Percentiles rank a stretch among this genome's conserved stretches.
These are phyloP conservation scores for Scortechinia acanthostroma DNA, from an alignment of 2,329 filamentous ascomycete species.

Conservation along the genomic window DNA sequence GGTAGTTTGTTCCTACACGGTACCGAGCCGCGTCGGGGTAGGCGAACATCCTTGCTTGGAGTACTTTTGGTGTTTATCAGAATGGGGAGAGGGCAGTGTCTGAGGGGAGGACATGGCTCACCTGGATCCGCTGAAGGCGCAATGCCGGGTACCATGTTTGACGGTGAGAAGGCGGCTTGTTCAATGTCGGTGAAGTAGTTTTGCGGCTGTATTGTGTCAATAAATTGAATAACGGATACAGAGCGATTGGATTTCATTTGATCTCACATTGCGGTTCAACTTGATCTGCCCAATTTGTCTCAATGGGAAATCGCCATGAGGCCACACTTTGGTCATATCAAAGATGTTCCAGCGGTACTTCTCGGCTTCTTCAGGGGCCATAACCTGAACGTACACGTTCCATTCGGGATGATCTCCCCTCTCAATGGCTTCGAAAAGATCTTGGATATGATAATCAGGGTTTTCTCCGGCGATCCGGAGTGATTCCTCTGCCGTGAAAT, in stretches of 20 bases:
- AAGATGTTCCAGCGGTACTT: constrained; percentile 39
- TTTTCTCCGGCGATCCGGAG: constrained; percentile 27
- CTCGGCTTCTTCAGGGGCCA: constrained; percentile 40
- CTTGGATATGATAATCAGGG: constrained; percentile 40
- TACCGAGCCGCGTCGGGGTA: constrained; percentile 49
- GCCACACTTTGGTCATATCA: constrained; percentile 48
- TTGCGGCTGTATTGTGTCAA: constrained; percentile 8
- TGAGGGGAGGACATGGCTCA: constrained; percentile 3
- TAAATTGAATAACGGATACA: constrained; percentile 3
- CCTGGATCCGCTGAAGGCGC: constrained; percentile 40
- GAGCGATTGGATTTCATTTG: too few species aligned
- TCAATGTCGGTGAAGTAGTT: constrained; percentile 43
- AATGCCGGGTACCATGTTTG: constrained; percentile 44
- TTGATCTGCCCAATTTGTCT: constrained; percentile 38
- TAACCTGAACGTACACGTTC: constrained; percentile 44
- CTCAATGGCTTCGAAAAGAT: constrained; percentile 36
- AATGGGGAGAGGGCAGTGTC: neutral
- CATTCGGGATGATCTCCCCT: constrained; percentile 35
- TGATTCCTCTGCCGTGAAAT: constrained; percentile 28
- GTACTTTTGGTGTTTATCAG: constrained; percentile 20
- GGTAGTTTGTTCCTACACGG: constrained; percentile 49
- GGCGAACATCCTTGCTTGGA: constrained; percentile 44
- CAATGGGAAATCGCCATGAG: constrained; percentile 37
- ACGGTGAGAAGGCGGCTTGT: constrained; percentile 48
- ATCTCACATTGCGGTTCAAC: constrained; percentile 36